Percentiles rank a stretch among this genome's conserved stretches.
These are phyloP conservation scores for Yarrowia galli DNA, from an alignment of 1,139 yeast species.

Conservation along the genomic window DNA sequence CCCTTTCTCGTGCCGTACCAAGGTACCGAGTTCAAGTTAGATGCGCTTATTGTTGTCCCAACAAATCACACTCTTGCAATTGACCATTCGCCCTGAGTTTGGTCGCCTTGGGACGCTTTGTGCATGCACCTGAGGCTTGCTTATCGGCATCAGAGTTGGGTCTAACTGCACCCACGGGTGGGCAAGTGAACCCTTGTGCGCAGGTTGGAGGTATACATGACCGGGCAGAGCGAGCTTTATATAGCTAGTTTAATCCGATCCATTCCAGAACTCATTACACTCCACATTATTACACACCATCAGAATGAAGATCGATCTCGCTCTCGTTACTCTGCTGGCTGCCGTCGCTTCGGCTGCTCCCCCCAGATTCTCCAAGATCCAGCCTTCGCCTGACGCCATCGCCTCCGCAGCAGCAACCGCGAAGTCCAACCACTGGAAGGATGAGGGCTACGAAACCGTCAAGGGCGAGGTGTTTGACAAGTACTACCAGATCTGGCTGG, in stretches of 20 bases:
- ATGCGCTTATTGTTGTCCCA: slow-evolving; percentile 17
- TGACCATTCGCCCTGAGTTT: slow-evolving; percentile 20
- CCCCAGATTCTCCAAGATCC: slow-evolving; percentile 51
- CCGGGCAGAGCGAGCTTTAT: background rate
- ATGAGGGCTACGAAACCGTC: slow-evolving; percentile 49
- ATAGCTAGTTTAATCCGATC: background rate
- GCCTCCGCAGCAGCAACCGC: slow-evolving; percentile 55
- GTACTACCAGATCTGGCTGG: slow-evolving; percentile 57
- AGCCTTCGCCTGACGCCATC: slow-evolving; percentile 52
- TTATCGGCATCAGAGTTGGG: slow-evolving; percentile 19
- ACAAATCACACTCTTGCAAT: slow-evolving; percentile 12
- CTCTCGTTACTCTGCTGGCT: slow-evolving; percentile 15
- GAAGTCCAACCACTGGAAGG: slow-evolving; percentile 49
- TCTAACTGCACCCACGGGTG: slow-evolving; percentile 19
- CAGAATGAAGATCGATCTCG: slow-evolving; percentile 6
- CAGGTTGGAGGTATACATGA: slow-evolving; percentile 9
- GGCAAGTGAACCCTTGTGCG: slow-evolving; percentile 16
- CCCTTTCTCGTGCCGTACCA: background rate
- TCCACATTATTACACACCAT: background rate
- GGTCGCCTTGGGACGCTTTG: slow-evolving; percentile 5
- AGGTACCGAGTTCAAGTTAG: background rate
- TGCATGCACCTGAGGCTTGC: slow-evolving; percentile 5
- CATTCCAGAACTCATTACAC: no score
- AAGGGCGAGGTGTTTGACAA: slow-evolving; percentile 56
- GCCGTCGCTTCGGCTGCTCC: slow-evolving; percentile 46